Percentiles rank a stretch among this genome's conserved stretches.
phyloP scores from a whole-genome alignment of 2,329 filamentous ascomycete species.

The Calonectria honghensis region DNA sequence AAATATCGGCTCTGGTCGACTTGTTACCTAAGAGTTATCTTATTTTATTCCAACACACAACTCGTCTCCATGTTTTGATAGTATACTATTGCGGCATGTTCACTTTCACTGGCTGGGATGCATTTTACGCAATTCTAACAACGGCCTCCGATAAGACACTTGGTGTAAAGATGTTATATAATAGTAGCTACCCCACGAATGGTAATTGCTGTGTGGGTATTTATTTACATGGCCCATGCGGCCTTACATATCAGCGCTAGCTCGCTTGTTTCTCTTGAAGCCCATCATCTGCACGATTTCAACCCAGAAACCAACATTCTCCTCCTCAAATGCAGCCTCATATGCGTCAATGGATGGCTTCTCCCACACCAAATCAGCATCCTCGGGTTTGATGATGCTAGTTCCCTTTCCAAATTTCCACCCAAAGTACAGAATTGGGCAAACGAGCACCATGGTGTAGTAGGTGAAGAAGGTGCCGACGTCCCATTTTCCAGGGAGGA shows the following conservation, averaged over 20 bases:
- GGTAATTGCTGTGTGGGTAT: background rate
- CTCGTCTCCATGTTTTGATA: too few relatives aligned
- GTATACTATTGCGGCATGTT: background rate
- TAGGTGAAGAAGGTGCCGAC: conserved; percentile 68
- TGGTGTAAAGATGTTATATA: background rate
- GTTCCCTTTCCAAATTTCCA: conserved; percentile 45
- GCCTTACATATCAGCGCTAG: background rate
- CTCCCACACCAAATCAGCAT: conserved; percentile 44
- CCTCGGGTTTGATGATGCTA: conserved; percentile 37
- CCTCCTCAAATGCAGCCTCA: conserved; percentile 36
- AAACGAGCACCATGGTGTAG: conserved; percentile 68
- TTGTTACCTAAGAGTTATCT: conserved; percentile 22
- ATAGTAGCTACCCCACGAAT: background rate
- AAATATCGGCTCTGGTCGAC: background rate
- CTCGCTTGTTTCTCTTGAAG: conserved; percentile 27
- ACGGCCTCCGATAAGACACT: background rate
- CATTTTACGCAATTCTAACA: background rate
- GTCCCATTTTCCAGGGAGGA: conserved; percentile 65
- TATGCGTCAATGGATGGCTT: conserved; percentile 43
- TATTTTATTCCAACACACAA: background rate
- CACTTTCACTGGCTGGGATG: background rate
- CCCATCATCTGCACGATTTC: conserved; percentile 40
- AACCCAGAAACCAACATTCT: conserved; percentile 38
- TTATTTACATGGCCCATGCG: background rate
- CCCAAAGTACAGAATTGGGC: conserved; percentile 35